Base-by-base conservation (phyloP, 1,284 basidiomycete species). In the Ustilago nuda region DNA sequence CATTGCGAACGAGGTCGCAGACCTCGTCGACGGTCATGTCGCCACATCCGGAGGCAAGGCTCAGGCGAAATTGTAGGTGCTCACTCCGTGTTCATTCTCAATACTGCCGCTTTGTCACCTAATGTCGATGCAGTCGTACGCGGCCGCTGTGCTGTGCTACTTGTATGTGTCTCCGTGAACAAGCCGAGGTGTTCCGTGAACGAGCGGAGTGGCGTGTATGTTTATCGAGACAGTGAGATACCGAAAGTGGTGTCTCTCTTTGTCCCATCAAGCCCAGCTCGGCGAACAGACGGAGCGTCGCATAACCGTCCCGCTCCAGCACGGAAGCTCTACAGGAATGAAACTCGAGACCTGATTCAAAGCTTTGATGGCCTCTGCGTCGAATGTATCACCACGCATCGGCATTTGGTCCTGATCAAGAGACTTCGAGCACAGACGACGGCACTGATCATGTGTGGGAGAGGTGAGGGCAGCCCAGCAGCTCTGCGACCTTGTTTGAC, bases 1-100 rank as follows among this genome's bases (percentile, higher is more conserved):
- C 0, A 83, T 85, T 52, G 84, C 84, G 0, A 60, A 80, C 33
- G 75, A 83, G 41, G 84, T 82, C 2, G 71, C 60, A 9, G 69
- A 74, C 30, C 58, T 82, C 46, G 75, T 71, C 5, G 81, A 79
- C 30, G 27, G 27, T 8, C 57, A 59, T 36, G 37, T 53, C 5
- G 30, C 13, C 3, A 23, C 36, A 45, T 17, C 43, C 15, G n/a
- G 43, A n/a, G 13, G 30, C 43, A 51, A 41, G 17, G 27, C 4
- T 4, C 27, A 48, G 33, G 17, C 37, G 33, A 36, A 11, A 19
- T 9, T 46, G 23, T 36, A 30, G 33, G 7, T 37, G 6, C 41
- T 41, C 23, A 43, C 12, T 15, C 3, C 3, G 23, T 27, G 23
- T 27, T 27, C 23, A 27, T 27, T 2, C 23, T 27, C 23, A 27